Conservation (phyloP, 352 stramenopile genomes). For the Elongisporangium anandrum region DNA sequence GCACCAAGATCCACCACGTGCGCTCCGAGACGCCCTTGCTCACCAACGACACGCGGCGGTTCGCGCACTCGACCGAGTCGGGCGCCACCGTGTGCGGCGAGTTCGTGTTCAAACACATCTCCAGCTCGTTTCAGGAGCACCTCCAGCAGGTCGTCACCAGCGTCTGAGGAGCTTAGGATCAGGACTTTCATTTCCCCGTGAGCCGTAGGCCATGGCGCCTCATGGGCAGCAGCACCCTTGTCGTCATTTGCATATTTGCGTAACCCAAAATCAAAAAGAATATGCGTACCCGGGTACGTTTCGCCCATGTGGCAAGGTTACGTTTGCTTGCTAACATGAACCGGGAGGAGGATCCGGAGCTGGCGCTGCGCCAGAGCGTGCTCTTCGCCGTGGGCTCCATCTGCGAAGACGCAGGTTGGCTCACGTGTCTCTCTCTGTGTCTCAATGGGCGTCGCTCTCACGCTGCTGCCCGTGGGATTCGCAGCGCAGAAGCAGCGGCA, state of each 20-base stretch:
- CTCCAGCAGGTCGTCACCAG: neutral
- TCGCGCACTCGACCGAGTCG: neutral
- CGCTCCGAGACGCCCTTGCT: neutral
- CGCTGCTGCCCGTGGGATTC: neutral
- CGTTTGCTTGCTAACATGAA: neutral
- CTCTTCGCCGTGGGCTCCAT: conserved; percentile 68
- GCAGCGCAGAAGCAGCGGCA: conserved; percentile 43
- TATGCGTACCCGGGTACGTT: neutral
- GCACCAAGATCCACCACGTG: conserved; percentile 20
- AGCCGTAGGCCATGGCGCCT: too few relatives aligned
- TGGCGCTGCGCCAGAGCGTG: conserved; percentile 77
- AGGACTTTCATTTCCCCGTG: too few relatives aligned
- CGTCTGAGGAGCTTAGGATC: neutral
- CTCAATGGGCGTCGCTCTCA: neutral
- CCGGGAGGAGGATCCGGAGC: conserved; percentile 6
- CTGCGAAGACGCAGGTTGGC: conserved; percentile 55
- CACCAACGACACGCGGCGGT: neutral
- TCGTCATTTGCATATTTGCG: neutral
- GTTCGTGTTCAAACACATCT: conserved; percentile 38
- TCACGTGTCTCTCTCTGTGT: neutral
- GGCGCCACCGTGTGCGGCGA: conserved; percentile 31
- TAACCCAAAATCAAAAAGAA: neutral
- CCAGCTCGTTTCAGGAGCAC: neutral
- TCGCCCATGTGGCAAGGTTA: neutral
- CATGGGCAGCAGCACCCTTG: too few relatives aligned